Conservation (phyloP, 2,329 filamentous ascomycete species). For the Chrysoporthe deuterocubensis region DNA sequence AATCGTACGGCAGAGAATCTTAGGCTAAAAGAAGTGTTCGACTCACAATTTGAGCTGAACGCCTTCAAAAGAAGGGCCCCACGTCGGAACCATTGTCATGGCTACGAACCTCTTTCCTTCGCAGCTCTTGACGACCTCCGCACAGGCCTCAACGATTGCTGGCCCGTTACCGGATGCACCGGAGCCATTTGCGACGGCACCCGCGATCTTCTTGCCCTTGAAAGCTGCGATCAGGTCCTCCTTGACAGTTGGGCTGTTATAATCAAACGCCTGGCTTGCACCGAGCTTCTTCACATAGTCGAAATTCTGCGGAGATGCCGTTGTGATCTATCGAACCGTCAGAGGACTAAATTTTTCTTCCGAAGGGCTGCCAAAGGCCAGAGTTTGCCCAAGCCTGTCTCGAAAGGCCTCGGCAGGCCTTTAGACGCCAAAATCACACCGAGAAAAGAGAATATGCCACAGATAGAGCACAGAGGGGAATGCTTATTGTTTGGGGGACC, state of each 20-base stretch:
- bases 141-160: slow-evolving; percentile 32
- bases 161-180: slow-evolving; percentile 32
- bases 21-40: background rate
- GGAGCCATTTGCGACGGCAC: slow-evolving; percentile 38
- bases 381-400: background rate
- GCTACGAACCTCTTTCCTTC: slow-evolving; percentile 35
- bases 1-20: too few relatives aligned
- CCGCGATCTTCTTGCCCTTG: slow-evolving; percentile 37
- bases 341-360: background rate
- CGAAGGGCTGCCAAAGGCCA: background rate
- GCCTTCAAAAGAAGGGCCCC: slow-evolving; percentile 34
- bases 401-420: too few relatives aligned
- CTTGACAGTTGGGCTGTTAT: slow-evolving; percentile 33
- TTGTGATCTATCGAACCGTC: slow-evolving; percentile 35
- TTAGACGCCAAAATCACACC: background rate
- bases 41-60: slow-evolving; percentile 33
- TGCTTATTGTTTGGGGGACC: background rate
- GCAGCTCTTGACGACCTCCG: slow-evolving; percentile 30
- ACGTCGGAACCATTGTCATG: slow-evolving; percentile 35
- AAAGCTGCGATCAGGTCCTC: slow-evolving; percentile 37
- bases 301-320: slow-evolving; percentile 44
- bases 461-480: background rate
- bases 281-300: slow-evolving; percentile 34
- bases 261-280: slow-evolving; percentile 31
- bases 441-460: background rate